phyloP scores from a whole-genome alignment of 495 filamentous ascomycete species.

The Penicillium riverlandense region DNA sequence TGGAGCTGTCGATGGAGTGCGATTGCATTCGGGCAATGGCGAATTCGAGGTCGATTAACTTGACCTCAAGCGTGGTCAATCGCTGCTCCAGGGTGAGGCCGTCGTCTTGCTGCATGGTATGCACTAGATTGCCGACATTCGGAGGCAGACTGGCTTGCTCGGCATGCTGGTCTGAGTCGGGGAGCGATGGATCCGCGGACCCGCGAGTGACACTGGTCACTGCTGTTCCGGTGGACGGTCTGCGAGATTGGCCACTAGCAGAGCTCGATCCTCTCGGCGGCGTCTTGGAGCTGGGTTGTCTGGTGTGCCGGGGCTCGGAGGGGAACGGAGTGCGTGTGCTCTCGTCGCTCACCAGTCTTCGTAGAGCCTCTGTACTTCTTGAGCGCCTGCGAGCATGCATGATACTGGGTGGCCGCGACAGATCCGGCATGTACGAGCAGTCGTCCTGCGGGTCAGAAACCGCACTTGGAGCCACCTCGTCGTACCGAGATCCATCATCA shows the following conservation, averaged over 20 bases:
- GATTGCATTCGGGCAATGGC: conserved; percentile 47
- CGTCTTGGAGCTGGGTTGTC: conserved; percentile 21
- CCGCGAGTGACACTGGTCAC: conserved; percentile 23
- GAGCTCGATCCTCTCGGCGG: conserved; percentile 14
- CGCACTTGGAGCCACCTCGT: conserved; percentile 18
- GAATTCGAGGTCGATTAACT: conserved; percentile 49
- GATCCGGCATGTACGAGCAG: conserved; percentile 4
- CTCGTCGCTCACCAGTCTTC: conserved; percentile 11
- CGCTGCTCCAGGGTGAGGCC: conserved; percentile 43
- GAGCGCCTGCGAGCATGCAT: conserved; percentile 23
- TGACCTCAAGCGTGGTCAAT: conserved; percentile 46
- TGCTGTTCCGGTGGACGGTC: conserved; percentile 25
- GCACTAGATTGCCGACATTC: conserved; percentile 35
- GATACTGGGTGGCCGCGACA: conserved; percentile 11
- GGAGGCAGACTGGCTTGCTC: conserved; percentile 26
- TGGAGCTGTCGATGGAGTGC: conserved; percentile 11
- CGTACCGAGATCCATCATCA: conserved; percentile 29
- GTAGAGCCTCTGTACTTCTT: conserved; percentile 24
- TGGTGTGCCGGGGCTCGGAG: neutral
- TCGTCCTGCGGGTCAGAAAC: conserved; percentile 22
- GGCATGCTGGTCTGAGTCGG: conserved; percentile 7
- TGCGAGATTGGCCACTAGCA: conserved; percentile 17
- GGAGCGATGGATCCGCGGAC: conserved; percentile 16
- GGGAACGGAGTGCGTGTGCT: too few species aligned
- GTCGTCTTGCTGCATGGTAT: conserved; percentile 39